Base-by-base conservation (phyloP, 129 eudicot species). In the Sambucus nigra region DNA sequence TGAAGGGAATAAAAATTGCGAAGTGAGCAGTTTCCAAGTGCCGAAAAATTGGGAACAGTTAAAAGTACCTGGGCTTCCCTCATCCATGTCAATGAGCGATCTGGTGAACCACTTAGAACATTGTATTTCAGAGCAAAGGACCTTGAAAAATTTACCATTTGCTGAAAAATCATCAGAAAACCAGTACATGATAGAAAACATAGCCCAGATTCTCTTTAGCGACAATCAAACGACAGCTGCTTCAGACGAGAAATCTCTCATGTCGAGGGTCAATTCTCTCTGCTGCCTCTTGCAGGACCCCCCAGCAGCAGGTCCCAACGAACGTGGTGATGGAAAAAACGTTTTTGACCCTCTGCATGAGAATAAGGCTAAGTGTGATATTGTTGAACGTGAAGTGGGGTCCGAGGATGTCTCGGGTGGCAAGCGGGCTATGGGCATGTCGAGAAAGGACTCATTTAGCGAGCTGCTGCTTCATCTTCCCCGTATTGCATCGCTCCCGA, bases 201-300 rank as follows among this genome's bases (percentile, higher is more conserved):
- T 91, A 19, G 61, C 76, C 29, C 74, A 63, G 25, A 69, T 56
- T 60, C 62, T 86, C 53, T 76, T 82, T 25, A 64, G 72, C 4
- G 94, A 86, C 44, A 23, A 69, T 11, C 82, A 73, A 16, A 46
- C 26, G 11, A 44, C 69, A 10, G 18, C 76, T 6, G 57, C 78
- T 19, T 71, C 80, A 3, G 94, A 91, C 25, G 99, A 91, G 58
- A 86, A 76, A 11, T 69, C 73, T 7, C 57, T 91, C n/a, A 65
- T 91, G 91, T 71, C 87, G 51, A 76, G 70, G 70, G 91, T 91
- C 28, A 74, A 86, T 65, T 91, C 95, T 39, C 86, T 91, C 11
- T 74, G 73, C 66, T 63, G 68, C 61, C 82, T 91, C 59, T 66
- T 91, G 38, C 95, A 84, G 65, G 95, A 77, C 23, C 70, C 76